Evolutionary conservation across 2,329 filamentous ascomycete species (phyloP), one percentile per base, ranked within the genome.

Genomic region (Aphanocladium album): DNA sequence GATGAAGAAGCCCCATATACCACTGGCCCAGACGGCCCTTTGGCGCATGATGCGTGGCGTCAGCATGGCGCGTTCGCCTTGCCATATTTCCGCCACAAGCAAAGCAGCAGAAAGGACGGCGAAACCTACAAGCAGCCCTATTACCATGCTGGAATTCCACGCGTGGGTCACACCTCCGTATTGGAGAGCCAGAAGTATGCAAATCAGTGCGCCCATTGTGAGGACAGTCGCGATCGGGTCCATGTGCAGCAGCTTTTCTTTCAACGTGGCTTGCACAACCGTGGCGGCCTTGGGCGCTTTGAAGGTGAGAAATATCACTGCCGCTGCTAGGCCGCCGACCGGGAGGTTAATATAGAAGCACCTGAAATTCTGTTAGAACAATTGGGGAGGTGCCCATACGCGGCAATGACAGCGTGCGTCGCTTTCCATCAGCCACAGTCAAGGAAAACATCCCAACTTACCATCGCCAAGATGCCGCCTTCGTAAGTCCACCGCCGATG

Each of bases 151-250:
- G 17, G 66, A 67, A 27, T 66, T 66, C 77, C 77, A 80, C 1
- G 69, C n/a, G 39, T 73, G 70, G n/a, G 68, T 65, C 14, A 67
- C 70, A 8, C 74, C 75, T 30, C 74, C 75, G 72, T 74, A 80
- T 62, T 80, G 74, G 8, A 83, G 67, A 5, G 78, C 79, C 14
- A 82, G 67, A 2, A 82, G 65, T 8, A 81, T 72, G 65, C 76
- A 78, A 30, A 78, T 67, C 16, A 77, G 73, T 1, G 74, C 66
- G 2, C 62, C 64, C 23, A 68, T 64, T 51, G 73, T 67, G 25
- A 68, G 55, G 14, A 64, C 45, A 53, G 68, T 70, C 9, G 71
- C 71, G n/a, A 69, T 54, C 2, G 69, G 63, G 53, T 74, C 72
- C 14, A 73, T 73, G 54, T 79, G 75, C 1, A 74, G 64, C 23